Evolutionary conservation across 106 monocot species (phyloP).

Genomic region (Dendrobium chrysotoxum): DNA sequence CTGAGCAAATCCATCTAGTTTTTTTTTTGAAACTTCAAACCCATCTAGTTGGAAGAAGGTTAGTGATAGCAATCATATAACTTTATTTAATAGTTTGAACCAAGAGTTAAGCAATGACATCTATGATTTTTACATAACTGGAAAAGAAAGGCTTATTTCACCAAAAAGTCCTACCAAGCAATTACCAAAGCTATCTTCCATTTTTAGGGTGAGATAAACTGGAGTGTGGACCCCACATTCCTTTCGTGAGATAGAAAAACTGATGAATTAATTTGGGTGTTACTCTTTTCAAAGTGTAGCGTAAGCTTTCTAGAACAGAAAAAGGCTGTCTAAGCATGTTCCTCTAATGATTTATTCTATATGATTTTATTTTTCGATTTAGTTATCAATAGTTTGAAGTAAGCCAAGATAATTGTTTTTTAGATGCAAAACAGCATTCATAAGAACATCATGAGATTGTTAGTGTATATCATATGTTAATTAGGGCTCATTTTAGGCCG

Average conservation of each 20-base stretch:
- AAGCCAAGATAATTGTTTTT: no score
- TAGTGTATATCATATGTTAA: no score
- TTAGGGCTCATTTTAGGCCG: no score
- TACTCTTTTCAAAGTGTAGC: not conserved
- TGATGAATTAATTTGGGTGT: not conserved
- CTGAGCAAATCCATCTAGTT: not conserved
- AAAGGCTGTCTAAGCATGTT: not conserved
- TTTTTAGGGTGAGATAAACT: not conserved
- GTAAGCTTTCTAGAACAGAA: not conserved
- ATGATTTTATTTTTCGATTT: not conserved
- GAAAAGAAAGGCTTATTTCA: not conserved
- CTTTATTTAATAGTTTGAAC: not conserved
- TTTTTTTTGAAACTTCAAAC: no score
- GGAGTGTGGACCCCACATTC: not conserved
- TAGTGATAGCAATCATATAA: not conserved
- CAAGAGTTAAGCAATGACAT: not conserved
- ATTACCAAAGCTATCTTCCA: not conserved
- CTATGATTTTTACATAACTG: not conserved
- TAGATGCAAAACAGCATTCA: no score
- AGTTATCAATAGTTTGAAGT: no score
- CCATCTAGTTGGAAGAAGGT: not conserved
- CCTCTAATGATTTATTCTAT: not conserved
- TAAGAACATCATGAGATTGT: no score
- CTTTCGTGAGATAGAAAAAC: not conserved
- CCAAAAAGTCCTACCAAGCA: not conserved